Conservation (phyloP, 1,284 basidiomycete species). For the Trametes pubescens region DNA sequence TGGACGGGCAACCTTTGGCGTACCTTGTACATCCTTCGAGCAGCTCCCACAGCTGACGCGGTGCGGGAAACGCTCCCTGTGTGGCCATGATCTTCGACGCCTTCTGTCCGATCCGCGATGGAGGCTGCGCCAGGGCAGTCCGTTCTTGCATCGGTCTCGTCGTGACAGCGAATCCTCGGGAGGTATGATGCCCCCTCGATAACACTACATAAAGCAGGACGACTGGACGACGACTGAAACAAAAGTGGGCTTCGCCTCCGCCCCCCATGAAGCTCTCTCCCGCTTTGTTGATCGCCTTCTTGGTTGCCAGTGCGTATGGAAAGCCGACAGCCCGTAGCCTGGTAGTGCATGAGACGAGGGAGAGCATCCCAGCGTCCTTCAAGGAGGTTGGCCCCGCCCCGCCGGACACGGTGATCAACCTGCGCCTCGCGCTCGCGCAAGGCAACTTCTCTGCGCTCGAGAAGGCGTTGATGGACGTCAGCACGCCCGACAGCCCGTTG, state of each 20-base stretch:
- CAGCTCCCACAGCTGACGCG: not conserved
- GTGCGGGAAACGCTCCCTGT: not conserved
- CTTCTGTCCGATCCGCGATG: not conserved
- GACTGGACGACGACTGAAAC: not conserved
- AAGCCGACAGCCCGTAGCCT: conserved; percentile 19
- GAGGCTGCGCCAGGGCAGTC: not conserved
- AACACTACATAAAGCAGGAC: conserved; percentile 1
- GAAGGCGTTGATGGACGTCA: conserved; percentile 41
- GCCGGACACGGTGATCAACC: conserved; percentile 25
- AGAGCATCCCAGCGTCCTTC: conserved; percentile 32
- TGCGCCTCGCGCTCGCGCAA: conserved; percentile 39
- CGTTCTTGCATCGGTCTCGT: not conserved
- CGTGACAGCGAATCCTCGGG: not conserved
- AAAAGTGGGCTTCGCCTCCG: not conserved
- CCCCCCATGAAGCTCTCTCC: conserved; percentile 25
- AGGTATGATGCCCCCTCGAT: not conserved
- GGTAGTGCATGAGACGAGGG: conserved; percentile 34
- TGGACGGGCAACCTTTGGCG: not conserved
- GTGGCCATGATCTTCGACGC: not conserved
- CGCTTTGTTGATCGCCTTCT: conserved; percentile 15
- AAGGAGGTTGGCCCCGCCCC: conserved; percentile 30
- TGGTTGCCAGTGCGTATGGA: not conserved
- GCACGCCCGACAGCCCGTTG: conserved; percentile 38
- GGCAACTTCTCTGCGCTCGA: conserved; percentile 42
- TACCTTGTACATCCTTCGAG: not conserved